Evolutionary conservation across 179 eudicot genomes (phyloP).

Genomic region (Beta macrorhiza): DNA sequence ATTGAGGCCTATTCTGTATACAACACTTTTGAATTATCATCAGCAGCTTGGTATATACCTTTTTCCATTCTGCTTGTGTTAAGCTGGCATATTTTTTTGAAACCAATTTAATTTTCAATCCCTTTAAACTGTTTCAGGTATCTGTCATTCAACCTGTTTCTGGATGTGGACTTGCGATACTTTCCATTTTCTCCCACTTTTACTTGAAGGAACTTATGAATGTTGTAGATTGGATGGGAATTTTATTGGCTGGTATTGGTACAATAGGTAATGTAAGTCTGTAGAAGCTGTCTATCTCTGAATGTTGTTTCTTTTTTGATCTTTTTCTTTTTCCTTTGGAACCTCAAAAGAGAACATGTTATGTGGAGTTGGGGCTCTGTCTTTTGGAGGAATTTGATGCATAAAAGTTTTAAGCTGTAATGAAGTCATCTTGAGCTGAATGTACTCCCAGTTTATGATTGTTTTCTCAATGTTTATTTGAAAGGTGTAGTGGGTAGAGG

Average conservation of each 20-base stretch:
- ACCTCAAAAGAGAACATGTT: background rate
- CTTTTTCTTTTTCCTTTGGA: background rate
- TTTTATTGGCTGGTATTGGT: conserved; percentile 90
- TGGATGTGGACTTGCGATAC: conserved; percentile 99
- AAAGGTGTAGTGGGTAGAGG: background rate
- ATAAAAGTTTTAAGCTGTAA: conserved; percentile 13
- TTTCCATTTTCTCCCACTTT: conserved; percentile 94
- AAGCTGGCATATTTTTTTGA: background rate
- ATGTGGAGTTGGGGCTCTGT: background rate
- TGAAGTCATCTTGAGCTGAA: conserved; percentile 7
- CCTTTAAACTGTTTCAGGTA: conserved; percentile 50
- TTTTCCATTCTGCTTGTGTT: background rate
- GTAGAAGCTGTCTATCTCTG: conserved; percentile 16
- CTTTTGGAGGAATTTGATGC: background rate
- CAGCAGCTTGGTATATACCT: background rate
- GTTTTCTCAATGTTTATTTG: background rate
- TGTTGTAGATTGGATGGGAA: conserved; percentile 93
- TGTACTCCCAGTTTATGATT: background rate
- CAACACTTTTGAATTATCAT: background rate
- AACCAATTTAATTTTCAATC: conserved; percentile 13
- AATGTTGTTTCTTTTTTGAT: background rate
- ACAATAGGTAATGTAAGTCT: conserved; percentile 82
- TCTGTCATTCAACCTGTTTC: conserved; percentile 97
- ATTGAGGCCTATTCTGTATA: background rate
- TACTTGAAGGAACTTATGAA: conserved; percentile 95